These are phyloP conservation scores for Moesziomyces globuligerus DNA, from an alignment of 1,284 basidiomycete genomes.

Conservation along the genomic window DNA sequence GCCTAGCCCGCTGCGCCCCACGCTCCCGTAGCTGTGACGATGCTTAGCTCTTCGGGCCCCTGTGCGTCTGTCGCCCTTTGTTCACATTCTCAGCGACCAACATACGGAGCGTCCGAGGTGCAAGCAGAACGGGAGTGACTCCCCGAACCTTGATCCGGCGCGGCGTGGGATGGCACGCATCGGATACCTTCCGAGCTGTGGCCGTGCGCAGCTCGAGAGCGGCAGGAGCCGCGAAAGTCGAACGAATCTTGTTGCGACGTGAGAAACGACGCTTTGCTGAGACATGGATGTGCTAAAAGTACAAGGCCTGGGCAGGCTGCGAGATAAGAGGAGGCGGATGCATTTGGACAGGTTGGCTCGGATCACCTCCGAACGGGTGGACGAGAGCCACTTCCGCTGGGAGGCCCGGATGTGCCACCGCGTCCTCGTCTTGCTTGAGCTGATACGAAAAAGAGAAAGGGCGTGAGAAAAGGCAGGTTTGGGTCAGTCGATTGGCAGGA, in stretches of 20 bases:
- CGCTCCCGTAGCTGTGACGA: too few relatives aligned
- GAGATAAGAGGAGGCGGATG: conserved; percentile 1
- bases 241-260: not conserved
- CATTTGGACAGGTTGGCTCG: not conserved
- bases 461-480: not conserved
- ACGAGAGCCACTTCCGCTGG: conserved; percentile 12
- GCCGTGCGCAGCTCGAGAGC: too few relatives aligned
- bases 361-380: conserved; percentile 32
- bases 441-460: conserved; percentile 1
- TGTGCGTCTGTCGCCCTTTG: too few relatives aligned
- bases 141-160: too few relatives aligned
- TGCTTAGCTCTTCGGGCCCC: too few relatives aligned
- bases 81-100: too few relatives aligned
- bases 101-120: too few relatives aligned
- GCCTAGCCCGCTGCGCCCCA: too few relatives aligned
- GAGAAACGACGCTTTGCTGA: conserved; percentile 4
- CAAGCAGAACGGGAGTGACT: too few relatives aligned
- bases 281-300: conserved; percentile 22
- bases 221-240: too few relatives aligned
- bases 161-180: too few relatives aligned
- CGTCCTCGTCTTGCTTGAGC: conserved; percentile 51
- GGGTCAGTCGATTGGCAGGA: not conserved
- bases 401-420: conserved; percentile 26
- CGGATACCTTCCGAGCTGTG: too few relatives aligned
- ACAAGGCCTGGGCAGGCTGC: conserved; percentile 14